Evolutionary conservation across 2,329 filamentous ascomycete species (phyloP).

Genomic region (Parastagonospora nodorum): DNA sequence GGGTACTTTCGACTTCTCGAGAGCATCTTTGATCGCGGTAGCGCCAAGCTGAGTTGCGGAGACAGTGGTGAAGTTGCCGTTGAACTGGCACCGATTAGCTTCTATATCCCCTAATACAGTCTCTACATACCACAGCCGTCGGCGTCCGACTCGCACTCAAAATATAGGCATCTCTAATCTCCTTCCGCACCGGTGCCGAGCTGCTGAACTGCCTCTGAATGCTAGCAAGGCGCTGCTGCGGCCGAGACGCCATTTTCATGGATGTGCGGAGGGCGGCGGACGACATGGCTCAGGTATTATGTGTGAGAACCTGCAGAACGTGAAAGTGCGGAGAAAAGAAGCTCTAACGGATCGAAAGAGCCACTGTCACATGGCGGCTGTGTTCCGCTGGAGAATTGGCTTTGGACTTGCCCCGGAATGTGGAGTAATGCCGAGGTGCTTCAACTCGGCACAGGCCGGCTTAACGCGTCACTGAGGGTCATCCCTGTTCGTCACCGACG

Average conservation of each 20-base stretch:
- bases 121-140: slow-evolving; percentile 72
- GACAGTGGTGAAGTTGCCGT: slow-evolving; percentile 84
- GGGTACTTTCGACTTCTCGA: slow-evolving; percentile 85
- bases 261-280: slow-evolving; percentile 38
- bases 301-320: background rate
- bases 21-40: slow-evolving; percentile 86
- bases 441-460: slow-evolving; percentile 30
- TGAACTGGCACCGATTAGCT: slow-evolving; percentile 67
- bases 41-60: slow-evolving; percentile 88
- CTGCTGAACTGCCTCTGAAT: slow-evolving; percentile 46
- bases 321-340: slow-evolving; percentile 13
- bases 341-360: slow-evolving; percentile 29
- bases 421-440: slow-evolving; percentile 39
- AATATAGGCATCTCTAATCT: slow-evolving; percentile 92
- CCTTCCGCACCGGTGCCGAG: slow-evolving; percentile 51
- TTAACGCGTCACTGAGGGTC: slow-evolving; percentile 13
- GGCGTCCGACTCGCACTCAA: slow-evolving; percentile 88
- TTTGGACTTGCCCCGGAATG: slow-evolving; percentile 26
- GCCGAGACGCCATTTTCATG: slow-evolving; percentile 42
- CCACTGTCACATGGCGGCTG: slow-evolving; percentile 39
- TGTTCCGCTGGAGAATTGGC: slow-evolving; percentile 20
- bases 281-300: slow-evolving; percentile 31
- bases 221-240: slow-evolving; percentile 43
- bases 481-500: background rate
- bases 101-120: background rate